A percentile compares a stretch with the other conserved stretches of the same genome.
Conservation (phyloP, 2,329 filamentous ascomycete species). For the Rhytidhysteron rufulum region DNA sequence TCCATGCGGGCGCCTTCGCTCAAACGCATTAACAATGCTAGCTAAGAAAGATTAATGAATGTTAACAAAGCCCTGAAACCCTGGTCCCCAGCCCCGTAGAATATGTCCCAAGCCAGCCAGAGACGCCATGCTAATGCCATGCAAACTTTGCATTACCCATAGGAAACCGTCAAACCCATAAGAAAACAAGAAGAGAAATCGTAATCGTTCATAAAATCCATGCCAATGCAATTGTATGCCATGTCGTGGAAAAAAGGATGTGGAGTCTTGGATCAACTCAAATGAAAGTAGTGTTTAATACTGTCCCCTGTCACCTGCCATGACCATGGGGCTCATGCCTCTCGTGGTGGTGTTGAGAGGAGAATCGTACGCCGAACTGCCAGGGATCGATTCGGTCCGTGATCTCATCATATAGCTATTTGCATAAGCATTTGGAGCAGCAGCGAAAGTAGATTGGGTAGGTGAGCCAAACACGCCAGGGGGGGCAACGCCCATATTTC, state of each 20-base stretch:
- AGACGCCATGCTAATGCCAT: constrained; percentile 2
- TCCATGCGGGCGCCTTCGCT: too few species aligned
- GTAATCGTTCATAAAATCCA: neutral
- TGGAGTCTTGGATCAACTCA: neutral
- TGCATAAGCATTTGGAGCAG: constrained; percentile 20
- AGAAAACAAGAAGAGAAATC: neutral
- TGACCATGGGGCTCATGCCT: constrained; percentile 27
- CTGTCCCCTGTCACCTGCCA: constrained; percentile 11
- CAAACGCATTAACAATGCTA: constrained; percentile 1
- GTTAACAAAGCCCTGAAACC: constrained; percentile 1
- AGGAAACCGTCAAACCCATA: neutral
- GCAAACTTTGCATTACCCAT: constrained; percentile 3
- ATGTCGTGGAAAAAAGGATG: neutral
- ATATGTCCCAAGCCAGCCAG: neutral
- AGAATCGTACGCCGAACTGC: constrained; percentile 21
- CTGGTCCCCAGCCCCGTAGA: neutral
- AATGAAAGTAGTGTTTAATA: constrained; percentile 4
- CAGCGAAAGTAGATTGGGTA: constrained; percentile 18
- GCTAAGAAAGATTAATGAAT: constrained; percentile 1
- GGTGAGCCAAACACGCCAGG: constrained; percentile 17
- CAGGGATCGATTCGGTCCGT: constrained; percentile 20
- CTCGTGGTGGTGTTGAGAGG: constrained; percentile 21
- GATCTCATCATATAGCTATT: constrained; percentile 27
- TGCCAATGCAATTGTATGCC: neutral
- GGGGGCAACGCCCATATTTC: constrained; percentile 25